Conservation (phyloP, 169 alveolate species). For the Eimeria maxima region DNA sequence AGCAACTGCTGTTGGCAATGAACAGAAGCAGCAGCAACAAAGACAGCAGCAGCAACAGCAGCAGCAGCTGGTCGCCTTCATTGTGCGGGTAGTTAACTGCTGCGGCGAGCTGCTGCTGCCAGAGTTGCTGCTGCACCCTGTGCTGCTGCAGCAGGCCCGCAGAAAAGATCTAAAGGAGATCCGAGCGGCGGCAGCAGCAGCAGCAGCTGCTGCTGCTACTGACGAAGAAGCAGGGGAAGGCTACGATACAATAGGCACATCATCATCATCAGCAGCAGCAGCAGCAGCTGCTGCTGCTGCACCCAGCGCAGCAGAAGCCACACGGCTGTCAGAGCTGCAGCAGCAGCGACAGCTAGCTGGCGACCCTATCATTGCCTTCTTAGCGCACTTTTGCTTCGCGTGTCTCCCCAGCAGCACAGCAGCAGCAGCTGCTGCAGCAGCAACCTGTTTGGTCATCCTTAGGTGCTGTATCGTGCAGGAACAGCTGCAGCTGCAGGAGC, state of each 20-base stretch:
- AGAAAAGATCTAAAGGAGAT: not conserved
- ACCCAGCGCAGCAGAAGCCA: constrained; percentile 30
- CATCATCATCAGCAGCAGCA: not conserved
- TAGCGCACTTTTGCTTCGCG: constrained; percentile 21
- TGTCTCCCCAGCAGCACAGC: constrained; percentile 76
- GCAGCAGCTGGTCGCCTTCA: not conserved
- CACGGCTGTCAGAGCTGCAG: constrained; percentile 43
- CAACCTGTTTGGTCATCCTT: constrained; percentile 15
- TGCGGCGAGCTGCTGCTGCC: constrained; percentile 75
- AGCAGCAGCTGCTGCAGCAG: constrained; percentile 72
- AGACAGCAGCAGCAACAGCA: constrained; percentile 45
- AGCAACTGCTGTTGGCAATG: not conserved
- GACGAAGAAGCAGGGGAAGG: constrained; percentile 14
- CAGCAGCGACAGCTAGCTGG: constrained; percentile 61
- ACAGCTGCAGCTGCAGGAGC: constrained; percentile 61
- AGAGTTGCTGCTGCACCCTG: constrained; percentile 59
- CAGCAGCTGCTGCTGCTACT: not conserved
- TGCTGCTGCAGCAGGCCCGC: constrained; percentile 75
- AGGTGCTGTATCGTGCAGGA: constrained; percentile 9
- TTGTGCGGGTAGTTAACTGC: not conserved
- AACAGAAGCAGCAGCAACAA: not conserved
- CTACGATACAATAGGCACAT: not conserved
- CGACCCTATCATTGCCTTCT: constrained; percentile 17
- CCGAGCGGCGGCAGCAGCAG: constrained; percentile 31
- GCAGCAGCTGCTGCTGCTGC: constrained; percentile 36